A percentile compares a stretch with the other conserved stretches of the same genome.
phyloP scores from a whole-genome alignment of 140 eudicot species.

The Stevia rebaudiana region DNA sequence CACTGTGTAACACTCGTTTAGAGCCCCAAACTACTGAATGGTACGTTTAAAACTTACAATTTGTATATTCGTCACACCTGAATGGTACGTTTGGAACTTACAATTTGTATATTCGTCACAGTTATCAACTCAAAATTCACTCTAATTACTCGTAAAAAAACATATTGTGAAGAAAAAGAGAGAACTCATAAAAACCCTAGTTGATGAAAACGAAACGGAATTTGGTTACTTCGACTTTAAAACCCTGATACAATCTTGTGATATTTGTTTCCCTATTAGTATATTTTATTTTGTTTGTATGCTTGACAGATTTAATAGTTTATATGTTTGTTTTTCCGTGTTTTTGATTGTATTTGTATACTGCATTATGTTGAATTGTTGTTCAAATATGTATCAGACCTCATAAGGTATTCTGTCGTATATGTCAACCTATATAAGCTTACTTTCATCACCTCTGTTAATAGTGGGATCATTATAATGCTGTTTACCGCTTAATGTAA shows the following conservation, averaged over 20 bases:
- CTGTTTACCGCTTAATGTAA: not conserved
- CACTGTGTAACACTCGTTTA: not conserved
- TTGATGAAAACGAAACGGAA: not conserved
- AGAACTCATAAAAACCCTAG: not conserved
- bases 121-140: not conserved
- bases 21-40: not conserved
- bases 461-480: not conserved
- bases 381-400: not conserved
- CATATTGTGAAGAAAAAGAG: not conserved
- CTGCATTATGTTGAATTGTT: not conserved
- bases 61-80: not conserved
- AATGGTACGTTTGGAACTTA: no score
- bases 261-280: not conserved
- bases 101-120: not conserved
- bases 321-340: not conserved
- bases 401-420: not conserved
- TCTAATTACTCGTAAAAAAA: not conserved
- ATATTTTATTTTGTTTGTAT: not conserved
- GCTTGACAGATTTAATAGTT: not conserved
- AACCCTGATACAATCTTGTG: slow-evolving; percentile 17
- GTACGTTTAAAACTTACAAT: slow-evolving; percentile 5
- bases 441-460: not conserved
- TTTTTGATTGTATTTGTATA: not conserved
- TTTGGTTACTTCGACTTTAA: slow-evolving; percentile 2
- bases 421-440: not conserved